phyloP scores from a whole-genome alignment of 1,284 basidiomycete genomes.

The Ceratobasidium sp. region DNA sequence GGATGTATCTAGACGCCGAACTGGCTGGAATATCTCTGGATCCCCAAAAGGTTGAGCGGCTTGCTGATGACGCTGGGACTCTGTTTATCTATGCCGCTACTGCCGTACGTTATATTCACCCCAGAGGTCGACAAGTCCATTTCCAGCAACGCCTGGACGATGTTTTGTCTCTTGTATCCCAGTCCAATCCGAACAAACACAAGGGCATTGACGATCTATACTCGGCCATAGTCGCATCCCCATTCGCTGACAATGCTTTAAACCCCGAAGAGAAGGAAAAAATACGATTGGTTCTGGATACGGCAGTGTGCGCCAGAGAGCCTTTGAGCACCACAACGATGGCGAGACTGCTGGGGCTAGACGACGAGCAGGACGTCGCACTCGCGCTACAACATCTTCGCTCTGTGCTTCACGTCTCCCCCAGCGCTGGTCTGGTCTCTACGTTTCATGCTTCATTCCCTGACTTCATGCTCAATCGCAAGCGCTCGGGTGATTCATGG shows the following conservation, averaged over 20 bases:
- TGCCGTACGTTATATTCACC: slow-evolving; percentile 2
- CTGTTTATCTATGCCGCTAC: slow-evolving; percentile 45
- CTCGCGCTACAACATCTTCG: background rate
- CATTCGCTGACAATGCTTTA: background rate
- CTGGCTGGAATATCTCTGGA: slow-evolving; percentile 3
- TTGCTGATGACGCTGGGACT: slow-evolving; percentile 20
- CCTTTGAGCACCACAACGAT: slow-evolving; percentile 1
- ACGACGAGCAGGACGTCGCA: background rate
- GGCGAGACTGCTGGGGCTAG: background rate
- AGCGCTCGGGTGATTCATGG: background rate
- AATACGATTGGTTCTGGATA: background rate
- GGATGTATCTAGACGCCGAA: slow-evolving; percentile 18
- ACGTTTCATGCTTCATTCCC: slow-evolving; percentile 7
- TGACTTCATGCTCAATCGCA: background rate
- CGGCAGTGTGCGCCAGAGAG: slow-evolving; percentile 5
- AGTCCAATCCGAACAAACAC: background rate
- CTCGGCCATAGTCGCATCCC: background rate
- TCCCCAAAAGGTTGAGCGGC: slow-evolving; percentile 3
- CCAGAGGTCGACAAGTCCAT: background rate
- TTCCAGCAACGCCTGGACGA: background rate
- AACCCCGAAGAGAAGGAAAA: background rate
- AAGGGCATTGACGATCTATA: background rate
- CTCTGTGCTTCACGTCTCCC: background rate
- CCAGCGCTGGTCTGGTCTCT: background rate
- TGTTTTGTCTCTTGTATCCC: background rate